These are phyloP conservation scores for Phytophthora palmivora DNA, from an alignment of 352 stramenopile genomes.

Conservation along the genomic window DNA sequence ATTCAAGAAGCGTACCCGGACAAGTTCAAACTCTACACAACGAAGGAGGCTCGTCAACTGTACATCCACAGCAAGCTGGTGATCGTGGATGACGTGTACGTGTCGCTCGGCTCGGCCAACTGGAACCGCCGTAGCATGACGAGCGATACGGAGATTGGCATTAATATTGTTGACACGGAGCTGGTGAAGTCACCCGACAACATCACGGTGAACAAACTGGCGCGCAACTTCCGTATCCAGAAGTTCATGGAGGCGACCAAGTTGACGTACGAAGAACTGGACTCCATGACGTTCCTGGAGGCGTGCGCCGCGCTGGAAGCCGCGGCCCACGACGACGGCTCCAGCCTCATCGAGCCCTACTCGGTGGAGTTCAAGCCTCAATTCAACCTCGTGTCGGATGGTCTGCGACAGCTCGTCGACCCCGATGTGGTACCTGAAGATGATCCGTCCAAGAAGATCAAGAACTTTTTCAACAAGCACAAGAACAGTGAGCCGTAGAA, in stretches of 20 bases:
- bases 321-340: constrained; percentile 29
- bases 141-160: constrained; percentile 65
- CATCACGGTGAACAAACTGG: constrained; percentile 50
- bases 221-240: constrained; percentile 51
- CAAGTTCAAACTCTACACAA: constrained; percentile 67
- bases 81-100: constrained; percentile 85
- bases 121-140: constrained; percentile 92
- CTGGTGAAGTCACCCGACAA: constrained; percentile 36
- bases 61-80: constrained; percentile 87
- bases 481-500: constrained; percentile 15
- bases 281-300: constrained; percentile 42
- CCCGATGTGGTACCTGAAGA: constrained; percentile 36
- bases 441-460: constrained; percentile 29
- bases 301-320: constrained; percentile 33
- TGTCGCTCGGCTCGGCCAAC: constrained; percentile 89
- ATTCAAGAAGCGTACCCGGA: constrained; percentile 53
- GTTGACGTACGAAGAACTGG: constrained; percentile 40
- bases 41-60: constrained; percentile 48
- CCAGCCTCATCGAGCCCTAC: constrained; percentile 46
- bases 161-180: constrained; percentile 57
- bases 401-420: constrained; percentile 43
- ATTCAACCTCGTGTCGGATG: constrained; percentile 45
- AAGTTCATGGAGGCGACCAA: constrained; percentile 64
- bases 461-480: constrained; percentile 24
- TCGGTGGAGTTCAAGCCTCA: constrained; percentile 32